phyloP scores from a whole-genome alignment of 441 rosid genomes.

The Sinapis alba region DNA sequence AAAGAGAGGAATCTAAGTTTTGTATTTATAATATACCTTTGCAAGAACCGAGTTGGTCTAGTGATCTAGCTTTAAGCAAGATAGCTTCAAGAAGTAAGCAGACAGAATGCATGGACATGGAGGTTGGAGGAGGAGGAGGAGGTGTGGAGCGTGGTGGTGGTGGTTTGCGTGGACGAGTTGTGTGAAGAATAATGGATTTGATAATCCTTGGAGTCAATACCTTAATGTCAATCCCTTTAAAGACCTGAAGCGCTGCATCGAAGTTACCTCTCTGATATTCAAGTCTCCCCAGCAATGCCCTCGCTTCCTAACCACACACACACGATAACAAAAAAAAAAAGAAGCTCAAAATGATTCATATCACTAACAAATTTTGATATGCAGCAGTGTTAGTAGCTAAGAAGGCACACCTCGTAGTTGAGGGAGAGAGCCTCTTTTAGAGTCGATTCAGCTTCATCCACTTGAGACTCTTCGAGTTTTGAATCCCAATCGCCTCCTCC shows the following conservation, averaged over 20 bases:
- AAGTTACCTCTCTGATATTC: slow-evolving; percentile 90
- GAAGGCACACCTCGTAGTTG: slow-evolving; percentile 74
- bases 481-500: slow-evolving; percentile 79
- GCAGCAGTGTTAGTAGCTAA: too few species aligned
- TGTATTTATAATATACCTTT: slow-evolving; percentile 46
- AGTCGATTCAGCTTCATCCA: slow-evolving; percentile 94
- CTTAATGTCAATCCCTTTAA: slow-evolving; percentile 81
- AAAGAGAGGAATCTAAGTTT: not conserved
- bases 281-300: slow-evolving; percentile 92
- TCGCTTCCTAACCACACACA: slow-evolving; percentile 85
- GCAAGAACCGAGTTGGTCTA: slow-evolving; percentile 64
- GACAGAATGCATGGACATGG: slow-evolving; percentile 89
- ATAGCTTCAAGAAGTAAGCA: slow-evolving; percentile 88
- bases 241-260: slow-evolving; percentile 97
- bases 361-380: too few species aligned
- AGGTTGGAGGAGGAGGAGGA: slow-evolving; percentile 42
- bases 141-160: slow-evolving; percentile 55
- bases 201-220: slow-evolving; percentile 70
- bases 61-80: slow-evolving; percentile 81
- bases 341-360: slow-evolving; percentile 1
- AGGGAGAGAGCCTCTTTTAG: slow-evolving; percentile 92
- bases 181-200: slow-evolving; percentile 67
- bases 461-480: slow-evolving; percentile 72
- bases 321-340: not conserved
- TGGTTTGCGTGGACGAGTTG: slow-evolving; percentile 51